Conservation (phyloP, 1,284 basidiomycete species). For the Wolfiporia cocos region DNA sequence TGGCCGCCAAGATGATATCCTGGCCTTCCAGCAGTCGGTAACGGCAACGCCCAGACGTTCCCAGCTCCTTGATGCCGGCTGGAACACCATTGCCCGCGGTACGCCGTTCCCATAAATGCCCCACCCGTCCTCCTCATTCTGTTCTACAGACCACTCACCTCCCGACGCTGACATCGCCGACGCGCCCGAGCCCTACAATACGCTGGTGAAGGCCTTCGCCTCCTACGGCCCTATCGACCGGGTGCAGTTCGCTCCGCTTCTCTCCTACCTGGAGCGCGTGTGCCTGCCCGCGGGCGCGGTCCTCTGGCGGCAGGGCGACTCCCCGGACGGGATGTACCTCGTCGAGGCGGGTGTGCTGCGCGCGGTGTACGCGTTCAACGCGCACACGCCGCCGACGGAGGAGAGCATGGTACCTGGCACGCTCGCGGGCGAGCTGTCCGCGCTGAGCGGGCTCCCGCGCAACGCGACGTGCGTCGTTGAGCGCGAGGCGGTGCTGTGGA, state of each 20-base stretch:
- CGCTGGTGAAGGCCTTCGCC: constrained; percentile 73
- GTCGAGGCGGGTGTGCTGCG: constrained; percentile 81
- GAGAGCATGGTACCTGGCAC: constrained; percentile 93
- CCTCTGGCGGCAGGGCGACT: constrained; percentile 75
- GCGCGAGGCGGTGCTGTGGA: constrained; percentile 76
- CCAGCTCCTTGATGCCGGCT: constrained; percentile 76
- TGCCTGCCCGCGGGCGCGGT: constrained; percentile 52
- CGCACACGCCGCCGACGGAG: constrained; percentile 60
- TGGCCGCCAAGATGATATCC: constrained; percentile 43
- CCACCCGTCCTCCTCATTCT: background rate
- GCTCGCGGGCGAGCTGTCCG: constrained; percentile 84
- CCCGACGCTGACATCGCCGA: constrained; percentile 13
- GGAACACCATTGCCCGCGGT: constrained; percentile 60
- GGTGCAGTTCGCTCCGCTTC: constrained; percentile 49
- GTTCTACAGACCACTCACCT: constrained; percentile 18
- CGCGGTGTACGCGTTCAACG: constrained; percentile 74
- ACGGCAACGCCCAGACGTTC: constrained; percentile 70
- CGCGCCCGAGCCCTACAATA: constrained; percentile 49
- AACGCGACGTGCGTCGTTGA: constrained; percentile 89
- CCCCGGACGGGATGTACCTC: constrained; percentile 79
- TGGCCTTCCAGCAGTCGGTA: constrained; percentile 50
- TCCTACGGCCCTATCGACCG: constrained; percentile 51
- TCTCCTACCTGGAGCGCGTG: constrained; percentile 68
- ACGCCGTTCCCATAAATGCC: constrained; percentile 10
- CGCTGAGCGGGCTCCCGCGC: constrained; percentile 67